A percentile compares a stretch with the other conserved stretches of the same genome.
phyloP scores from a whole-genome alignment of 176 grass and related monocot genomes.

The Rhipidocladum racemiflorum region DNA sequence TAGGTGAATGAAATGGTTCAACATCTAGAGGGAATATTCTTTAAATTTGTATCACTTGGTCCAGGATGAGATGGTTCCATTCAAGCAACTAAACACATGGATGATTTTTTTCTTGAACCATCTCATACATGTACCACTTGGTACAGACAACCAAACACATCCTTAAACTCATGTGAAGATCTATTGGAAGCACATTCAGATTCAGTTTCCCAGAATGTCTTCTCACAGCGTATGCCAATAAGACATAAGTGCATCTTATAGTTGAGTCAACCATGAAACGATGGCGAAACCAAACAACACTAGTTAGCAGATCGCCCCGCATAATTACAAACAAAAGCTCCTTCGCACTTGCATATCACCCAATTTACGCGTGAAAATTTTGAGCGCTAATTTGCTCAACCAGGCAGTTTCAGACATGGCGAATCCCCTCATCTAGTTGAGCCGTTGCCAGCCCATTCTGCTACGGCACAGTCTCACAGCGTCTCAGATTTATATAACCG shows the following conservation, averaged over 20 bases:
- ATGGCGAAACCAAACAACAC: neutral
- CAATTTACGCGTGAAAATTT: neutral
- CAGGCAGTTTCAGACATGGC: neutral
- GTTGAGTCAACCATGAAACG: neutral
- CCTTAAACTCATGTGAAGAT: neutral
- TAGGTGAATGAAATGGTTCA: too few relatives aligned
- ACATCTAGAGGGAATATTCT: too few relatives aligned
- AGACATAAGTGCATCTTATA: neutral
- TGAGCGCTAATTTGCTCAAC: neutral
- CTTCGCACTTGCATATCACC: neutral
- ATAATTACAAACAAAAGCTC: neutral
- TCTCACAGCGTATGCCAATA: neutral
- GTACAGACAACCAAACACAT: too few relatives aligned
- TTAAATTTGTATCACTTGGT: too few relatives aligned
- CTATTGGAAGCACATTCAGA: neutral
- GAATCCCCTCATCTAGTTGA: neutral
- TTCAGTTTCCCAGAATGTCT: neutral
- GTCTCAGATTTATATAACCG: neutral
- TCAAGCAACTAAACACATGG: too few relatives aligned
- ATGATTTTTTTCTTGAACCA: too few relatives aligned
- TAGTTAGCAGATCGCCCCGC: neutral
- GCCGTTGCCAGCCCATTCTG: neutral
- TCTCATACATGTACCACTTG: too few relatives aligned
- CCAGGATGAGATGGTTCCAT: too few relatives aligned
- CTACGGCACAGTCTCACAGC: neutral